Evolutionary conservation across 352 stramenopile species (phyloP), one percentile per base, ranked within the genome.

Genomic region (Globisporangium splendens): DNA sequence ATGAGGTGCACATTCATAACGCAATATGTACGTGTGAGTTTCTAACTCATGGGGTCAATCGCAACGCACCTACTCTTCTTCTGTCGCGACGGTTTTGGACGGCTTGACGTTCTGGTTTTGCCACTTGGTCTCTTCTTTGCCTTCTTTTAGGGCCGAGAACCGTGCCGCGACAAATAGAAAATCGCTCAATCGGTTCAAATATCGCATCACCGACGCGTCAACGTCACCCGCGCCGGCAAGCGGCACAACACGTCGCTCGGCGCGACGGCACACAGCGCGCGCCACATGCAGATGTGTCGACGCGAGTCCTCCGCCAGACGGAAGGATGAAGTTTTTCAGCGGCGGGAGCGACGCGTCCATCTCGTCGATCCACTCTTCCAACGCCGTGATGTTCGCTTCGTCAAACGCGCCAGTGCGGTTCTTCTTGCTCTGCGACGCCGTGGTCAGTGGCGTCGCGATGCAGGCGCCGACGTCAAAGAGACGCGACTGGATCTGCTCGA

Each of bases 401-500:
- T 88, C 72, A 46, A 91, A 91, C 18, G 56, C 31, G 5, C 77
- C 81, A 17, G 78, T 61, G 59, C 79, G 76, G 56, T 80, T 76
- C 68, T 91, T 83, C 61, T 87, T 86, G 58, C 64, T 75, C 60
- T 86, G 62, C 28, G 77, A 83, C 6, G 81, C 78, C 1, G 77
- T 77, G 18, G 72, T 86, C 17, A 80, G 62, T 7, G 91, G 91
- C 20, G 91, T 97, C 18, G 91, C 91, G 33, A 97, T 79, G 46
- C 83, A 86, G 12, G 91, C 86, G 10, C 89, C 90, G n/a, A 96
- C 69, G 59, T 97, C 91, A 65, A 97, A 94, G 24, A 97, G 80
- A 7, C 88, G 71, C 22, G 82, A 95, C 79, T 97, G 91, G 59
- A 97, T 91, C 47, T 93, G 66, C 59, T 86, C 69, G n/a, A 97